Percentiles rank a stretch among this genome's conserved stretches.
These are phyloP conservation scores for Chlamydomonas reinhardtii DNA, from an alignment of 163 green algal genomes.

Conservation along the genomic window DNA sequence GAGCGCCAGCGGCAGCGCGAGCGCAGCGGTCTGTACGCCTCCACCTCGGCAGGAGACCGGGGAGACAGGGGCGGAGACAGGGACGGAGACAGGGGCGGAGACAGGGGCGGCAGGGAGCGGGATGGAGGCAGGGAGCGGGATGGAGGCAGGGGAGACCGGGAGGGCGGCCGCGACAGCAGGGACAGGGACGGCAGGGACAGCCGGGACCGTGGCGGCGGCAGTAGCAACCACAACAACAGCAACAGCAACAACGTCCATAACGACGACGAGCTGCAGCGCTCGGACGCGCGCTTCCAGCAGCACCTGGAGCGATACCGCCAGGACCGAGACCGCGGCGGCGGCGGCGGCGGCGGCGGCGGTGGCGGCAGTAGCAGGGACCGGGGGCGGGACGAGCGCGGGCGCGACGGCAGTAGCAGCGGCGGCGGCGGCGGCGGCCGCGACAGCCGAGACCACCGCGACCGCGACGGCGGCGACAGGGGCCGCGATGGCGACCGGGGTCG, in stretches of 20 bases:
- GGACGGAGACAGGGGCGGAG: background rate
- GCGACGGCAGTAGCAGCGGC: background rate
- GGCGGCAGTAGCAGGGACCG: background rate
- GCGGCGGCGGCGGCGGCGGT: background rate
- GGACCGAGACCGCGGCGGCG: background rate
- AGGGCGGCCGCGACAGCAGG: too few species aligned
- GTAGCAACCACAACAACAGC: too few species aligned
- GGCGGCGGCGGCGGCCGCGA: constrained; percentile 22
- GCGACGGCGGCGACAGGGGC: background rate
- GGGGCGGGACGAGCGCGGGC: constrained; percentile 10
- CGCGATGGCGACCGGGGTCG: constrained; percentile 23
- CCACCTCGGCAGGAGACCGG: constrained; percentile 37
- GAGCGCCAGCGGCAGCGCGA: constrained; percentile 63
- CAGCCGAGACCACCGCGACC: constrained; percentile 20
- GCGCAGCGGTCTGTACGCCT: constrained; percentile 63
- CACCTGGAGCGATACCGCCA: constrained; percentile 21
- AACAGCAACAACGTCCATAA: too few species aligned
- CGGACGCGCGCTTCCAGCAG: constrained; percentile 22
- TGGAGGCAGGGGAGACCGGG: background rate
- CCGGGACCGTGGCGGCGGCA: background rate
- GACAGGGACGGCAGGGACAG: background rate
- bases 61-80: background rate
- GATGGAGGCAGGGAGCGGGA: too few species aligned
- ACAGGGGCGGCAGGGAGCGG: background rate
- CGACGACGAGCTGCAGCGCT: constrained; percentile 14